Percentiles rank a stretch among this genome's conserved stretches.
These are phyloP conservation scores for Apiotrichum mycotoxinovorans DNA, from an alignment of 1,284 basidiomycete species.

Conservation along the genomic window DNA sequence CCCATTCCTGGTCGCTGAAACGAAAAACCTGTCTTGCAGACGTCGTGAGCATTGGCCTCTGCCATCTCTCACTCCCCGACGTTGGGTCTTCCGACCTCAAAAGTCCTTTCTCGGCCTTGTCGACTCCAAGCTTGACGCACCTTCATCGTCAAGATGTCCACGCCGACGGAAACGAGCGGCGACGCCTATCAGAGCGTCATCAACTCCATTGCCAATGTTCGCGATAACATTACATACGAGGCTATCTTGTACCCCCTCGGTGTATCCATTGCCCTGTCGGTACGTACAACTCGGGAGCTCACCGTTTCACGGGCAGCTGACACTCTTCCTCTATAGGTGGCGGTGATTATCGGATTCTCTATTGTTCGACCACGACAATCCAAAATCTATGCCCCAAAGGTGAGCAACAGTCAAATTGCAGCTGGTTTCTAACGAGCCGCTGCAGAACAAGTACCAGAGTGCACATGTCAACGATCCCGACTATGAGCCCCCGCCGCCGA, in stretches of 20 bases:
- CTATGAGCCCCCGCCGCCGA: conserved; percentile 48
- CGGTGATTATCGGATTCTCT: conserved; percentile 67
- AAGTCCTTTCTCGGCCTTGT: too few species aligned
- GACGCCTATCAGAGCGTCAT: too few species aligned
- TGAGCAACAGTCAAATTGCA: conserved; percentile 31
- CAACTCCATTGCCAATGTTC: too few species aligned
- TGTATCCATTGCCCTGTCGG: conserved; percentile 65
- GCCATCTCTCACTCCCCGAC: too few species aligned
- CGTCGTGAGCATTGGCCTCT: too few species aligned
- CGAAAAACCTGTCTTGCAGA: too few species aligned
- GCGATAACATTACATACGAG: too few species aligned
- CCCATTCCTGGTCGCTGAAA: too few species aligned
- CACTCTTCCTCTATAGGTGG: conserved; percentile 50
- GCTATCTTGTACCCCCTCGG: background rate
- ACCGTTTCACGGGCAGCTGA: background rate
- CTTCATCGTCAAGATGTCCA: too few species aligned
- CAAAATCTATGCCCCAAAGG: conserved; percentile 52
- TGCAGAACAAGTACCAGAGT: conserved; percentile 71
- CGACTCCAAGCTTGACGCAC: too few species aligned
- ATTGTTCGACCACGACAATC: conserved; percentile 74
- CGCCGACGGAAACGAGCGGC: too few species aligned
- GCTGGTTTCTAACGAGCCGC: background rate
- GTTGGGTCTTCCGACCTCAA: too few species aligned
- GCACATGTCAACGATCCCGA: conserved; percentile 39
- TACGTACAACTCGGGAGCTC: conserved; percentile 45